Evolutionary conservation across 176 grass and related monocot genomes (phyloP), one percentile per base, ranked within the genome.

Genomic region (Otatea glauca): DNA sequence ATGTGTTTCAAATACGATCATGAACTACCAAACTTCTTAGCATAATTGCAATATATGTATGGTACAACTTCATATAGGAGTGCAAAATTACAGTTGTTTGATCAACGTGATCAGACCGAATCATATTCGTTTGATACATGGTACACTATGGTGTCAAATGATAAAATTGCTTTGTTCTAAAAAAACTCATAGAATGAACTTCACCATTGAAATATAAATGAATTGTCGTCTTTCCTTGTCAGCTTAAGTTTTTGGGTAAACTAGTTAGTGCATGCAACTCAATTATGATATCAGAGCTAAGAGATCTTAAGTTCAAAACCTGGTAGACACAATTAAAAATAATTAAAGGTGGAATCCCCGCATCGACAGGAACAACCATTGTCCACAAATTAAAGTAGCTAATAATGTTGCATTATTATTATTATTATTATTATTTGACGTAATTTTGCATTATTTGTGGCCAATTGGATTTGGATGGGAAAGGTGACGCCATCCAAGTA

Each of bases 401-500:
- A 80, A 39, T 74, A 76, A 49, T 59, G 50, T 15, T 42, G n/a
- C 66, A 59, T 41, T 68, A 12, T 12, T 3, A 44, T 18, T 21
- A 38, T 2, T 34, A 1, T 34, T 34, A 34, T 20, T 45, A 42
- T 42, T 58, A 58, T 39, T 12, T 39, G 12, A 68, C 18, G 0
- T 24, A 82, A 47, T 74, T 44, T 39, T 55, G 65, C 56, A 86
- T 82, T 82, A 83, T 78, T 78, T 86, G 88, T 83, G 88, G 78
- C 13, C 84, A 72, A 65, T 23, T 76, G 62, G 83, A 82, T 90
- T 81, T 86, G 83, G 77, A 77, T 86, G 72, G 56, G 21, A 1
- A 76, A 25, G 72, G 60, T 90, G 88, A 86, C 79, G 74, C 79
- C 74, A 90, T 72, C 72, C 88, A 83, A 82, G 70, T 85, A 45